Conservation (phyloP, 495 filamentous ascomycete species). For the Podospora australis region DNA sequence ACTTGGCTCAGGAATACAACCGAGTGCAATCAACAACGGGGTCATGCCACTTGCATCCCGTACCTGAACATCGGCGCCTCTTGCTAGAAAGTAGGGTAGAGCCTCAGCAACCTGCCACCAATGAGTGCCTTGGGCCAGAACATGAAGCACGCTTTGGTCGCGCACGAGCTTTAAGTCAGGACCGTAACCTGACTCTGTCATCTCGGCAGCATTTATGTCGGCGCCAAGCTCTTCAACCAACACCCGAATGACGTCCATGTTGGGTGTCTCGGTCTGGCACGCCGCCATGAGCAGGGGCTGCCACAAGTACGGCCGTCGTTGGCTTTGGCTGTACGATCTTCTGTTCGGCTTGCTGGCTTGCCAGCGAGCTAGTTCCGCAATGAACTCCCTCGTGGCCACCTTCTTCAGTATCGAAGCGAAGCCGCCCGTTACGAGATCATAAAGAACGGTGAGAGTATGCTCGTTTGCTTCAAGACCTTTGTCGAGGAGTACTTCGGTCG, state of each 20-base stretch:
- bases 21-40: conserved; percentile 35
- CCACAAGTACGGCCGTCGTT: conserved; percentile 1
- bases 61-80: conserved; percentile 32
- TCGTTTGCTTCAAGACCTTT: too few relatives aligned
- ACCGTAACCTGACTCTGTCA: conserved; percentile 1
- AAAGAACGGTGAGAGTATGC: too few relatives aligned
- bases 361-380: background rate
- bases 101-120: conserved; percentile 41
- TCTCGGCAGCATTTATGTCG: conserved; percentile 28
- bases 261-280: conserved; percentile 28
- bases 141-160: conserved; percentile 32
- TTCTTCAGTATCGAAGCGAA: conserved; percentile 9
- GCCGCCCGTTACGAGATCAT: too few relatives aligned
- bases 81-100: conserved; percentile 37
- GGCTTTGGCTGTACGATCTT: too few relatives aligned
- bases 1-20: too few relatives aligned
- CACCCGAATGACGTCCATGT: conserved; percentile 35
- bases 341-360: background rate
- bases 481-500: too few relatives aligned
- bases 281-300: conserved; percentile 27
- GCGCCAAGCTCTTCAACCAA: conserved; percentile 33
- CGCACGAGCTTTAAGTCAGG: background rate
- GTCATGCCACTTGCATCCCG: conserved; percentile 32
- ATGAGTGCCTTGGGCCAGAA: conserved; percentile 28
- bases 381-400: background rate